Conservation (phyloP, 495 filamentous ascomycete genomes). For the Cetradonia linearis region DNA sequence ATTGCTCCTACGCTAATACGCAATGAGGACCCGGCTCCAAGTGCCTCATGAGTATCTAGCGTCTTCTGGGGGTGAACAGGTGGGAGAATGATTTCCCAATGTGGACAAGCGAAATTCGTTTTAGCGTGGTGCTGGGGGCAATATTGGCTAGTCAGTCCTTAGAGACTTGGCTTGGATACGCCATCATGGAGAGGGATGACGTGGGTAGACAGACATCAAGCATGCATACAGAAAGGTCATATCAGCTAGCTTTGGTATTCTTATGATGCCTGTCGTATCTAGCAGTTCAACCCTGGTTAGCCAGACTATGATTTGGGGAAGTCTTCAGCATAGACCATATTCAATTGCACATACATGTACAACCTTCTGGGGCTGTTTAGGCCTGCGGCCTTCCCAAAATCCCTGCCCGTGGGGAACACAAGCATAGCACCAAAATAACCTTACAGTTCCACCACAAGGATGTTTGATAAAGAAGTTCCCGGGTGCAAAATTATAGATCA, state of each 20-base stretch:
- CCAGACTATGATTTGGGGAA: too few relatives aligned
- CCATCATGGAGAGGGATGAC: neutral
- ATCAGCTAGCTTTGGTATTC: constrained; percentile 1
- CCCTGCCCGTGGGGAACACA: too few relatives aligned
- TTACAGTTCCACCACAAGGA: too few relatives aligned
- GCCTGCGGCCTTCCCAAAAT: too few relatives aligned
- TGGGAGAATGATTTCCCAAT: neutral
- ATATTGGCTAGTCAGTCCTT: neutral
- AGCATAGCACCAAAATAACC: too few relatives aligned
- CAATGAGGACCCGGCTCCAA: constrained; percentile 13
- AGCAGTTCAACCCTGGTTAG: too few relatives aligned
- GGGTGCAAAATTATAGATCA: too few relatives aligned
- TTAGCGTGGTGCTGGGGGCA: constrained; percentile 17
- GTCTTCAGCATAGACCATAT: too few relatives aligned
- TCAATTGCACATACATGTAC: too few relatives aligned
- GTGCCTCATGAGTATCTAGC: neutral
- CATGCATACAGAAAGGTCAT: neutral
- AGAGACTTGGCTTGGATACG: constrained; percentile 8
- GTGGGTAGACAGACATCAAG: neutral
- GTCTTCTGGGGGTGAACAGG: neutral
- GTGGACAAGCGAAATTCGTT: neutral
- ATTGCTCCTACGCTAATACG: constrained; percentile 64
- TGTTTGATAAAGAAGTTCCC: too few relatives aligned
- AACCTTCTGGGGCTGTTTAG: too few relatives aligned
- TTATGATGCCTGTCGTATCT: neutral